Percentiles rank a stretch among this genome's conserved stretches.
These are phyloP conservation scores for Mycena sp. DNA, from an alignment of 1,284 basidiomycete species.

Conservation along the genomic window DNA sequence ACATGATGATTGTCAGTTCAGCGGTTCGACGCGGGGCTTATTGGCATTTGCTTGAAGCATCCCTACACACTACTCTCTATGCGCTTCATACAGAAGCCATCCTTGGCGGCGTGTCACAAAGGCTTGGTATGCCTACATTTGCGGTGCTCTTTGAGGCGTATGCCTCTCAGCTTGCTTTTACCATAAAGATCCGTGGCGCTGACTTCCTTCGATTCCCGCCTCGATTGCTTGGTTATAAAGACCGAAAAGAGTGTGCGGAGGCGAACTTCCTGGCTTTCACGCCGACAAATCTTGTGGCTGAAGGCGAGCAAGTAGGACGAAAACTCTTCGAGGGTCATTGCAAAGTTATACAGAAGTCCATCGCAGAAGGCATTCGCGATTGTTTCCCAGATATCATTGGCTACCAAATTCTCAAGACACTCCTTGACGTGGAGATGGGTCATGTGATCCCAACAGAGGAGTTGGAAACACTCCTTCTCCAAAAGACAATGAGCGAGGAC, in stretches of 20 bases:
- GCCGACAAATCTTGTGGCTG: constrained; percentile 63
- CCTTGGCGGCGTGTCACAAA: constrained; percentile 67
- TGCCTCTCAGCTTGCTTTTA: constrained; percentile 79
- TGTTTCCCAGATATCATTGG: constrained; percentile 82
- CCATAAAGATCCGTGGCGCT: constrained; percentile 56
- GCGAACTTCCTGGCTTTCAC: constrained; percentile 71
- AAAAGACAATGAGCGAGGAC: constrained; percentile 43
- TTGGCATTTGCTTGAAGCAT: constrained; percentile 85
- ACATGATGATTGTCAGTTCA: constrained; percentile 86
- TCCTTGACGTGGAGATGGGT: not conserved
- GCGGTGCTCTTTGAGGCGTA: constrained; percentile 82
- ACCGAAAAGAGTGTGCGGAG: constrained; percentile 66
- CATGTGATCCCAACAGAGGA: constrained; percentile 25
- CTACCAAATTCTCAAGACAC: constrained; percentile 52
- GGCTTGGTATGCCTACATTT: constrained; percentile 76
- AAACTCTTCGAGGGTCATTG: constrained; percentile 72
- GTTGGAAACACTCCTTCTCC: constrained; percentile 50
- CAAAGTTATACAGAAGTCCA: constrained; percentile 61
- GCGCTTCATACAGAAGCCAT: constrained; percentile 72
- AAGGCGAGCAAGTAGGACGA: constrained; percentile 48
- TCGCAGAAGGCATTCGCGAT: constrained; percentile 61
- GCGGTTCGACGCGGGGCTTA: constrained; percentile 86
- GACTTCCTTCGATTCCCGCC: constrained; percentile 77
- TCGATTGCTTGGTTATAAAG: constrained; percentile 75
- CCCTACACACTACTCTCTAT: constrained; percentile 56